Percentiles rank a stretch among this genome's conserved stretches.
Evolutionary conservation across 345 rosid species (phyloP).

Genomic region (Streptanthus diversifolius): DNA sequence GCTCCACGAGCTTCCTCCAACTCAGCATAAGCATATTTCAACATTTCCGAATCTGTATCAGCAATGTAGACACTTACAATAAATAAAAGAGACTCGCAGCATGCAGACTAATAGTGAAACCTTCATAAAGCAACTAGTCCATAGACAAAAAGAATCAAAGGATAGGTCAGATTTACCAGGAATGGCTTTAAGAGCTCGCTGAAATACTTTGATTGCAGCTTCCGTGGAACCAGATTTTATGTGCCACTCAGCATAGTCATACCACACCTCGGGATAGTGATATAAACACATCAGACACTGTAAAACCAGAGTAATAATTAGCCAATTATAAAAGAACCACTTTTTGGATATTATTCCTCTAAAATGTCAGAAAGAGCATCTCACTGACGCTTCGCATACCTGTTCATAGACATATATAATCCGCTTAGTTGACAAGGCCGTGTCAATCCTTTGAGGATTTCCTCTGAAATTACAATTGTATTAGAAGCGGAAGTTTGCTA

Average conservation of each 20-base stretch:
- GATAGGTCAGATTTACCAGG: constrained; percentile 51
- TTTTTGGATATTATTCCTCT: constrained; percentile 5
- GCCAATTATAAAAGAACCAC: not conserved
- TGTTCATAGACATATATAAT: constrained; percentile 86
- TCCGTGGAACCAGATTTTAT: constrained; percentile 79
- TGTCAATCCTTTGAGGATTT: constrained; percentile 94
- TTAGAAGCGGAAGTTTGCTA: not conserved
- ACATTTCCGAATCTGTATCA: constrained; percentile 70
- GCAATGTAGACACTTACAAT: not conserved
- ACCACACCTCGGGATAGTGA: constrained; percentile 94
- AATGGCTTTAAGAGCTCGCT: constrained; percentile 92
- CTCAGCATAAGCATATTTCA: constrained; percentile 93
- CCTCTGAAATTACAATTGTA: constrained; percentile 48
- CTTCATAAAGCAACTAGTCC: not conserved
- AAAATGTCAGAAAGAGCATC: constrained; percentile 10
- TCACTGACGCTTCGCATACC: constrained; percentile 42
- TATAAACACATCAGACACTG: constrained; percentile 95
- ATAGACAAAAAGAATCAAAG: not conserved
- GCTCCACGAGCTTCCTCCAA: constrained; percentile 94
- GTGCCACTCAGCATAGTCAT: constrained; percentile 94
- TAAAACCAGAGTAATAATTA: constrained; percentile 27
- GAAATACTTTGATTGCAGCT: constrained; percentile 88
- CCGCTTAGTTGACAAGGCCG: constrained; percentile 66
- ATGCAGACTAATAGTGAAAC: not conserved
- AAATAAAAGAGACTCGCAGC: not conserved